Percentiles rank a stretch among this genome's conserved stretches.
Evolutionary conservation across 345 rosid species (phyloP).

Genomic region (Gossypium stocksii): DNA sequence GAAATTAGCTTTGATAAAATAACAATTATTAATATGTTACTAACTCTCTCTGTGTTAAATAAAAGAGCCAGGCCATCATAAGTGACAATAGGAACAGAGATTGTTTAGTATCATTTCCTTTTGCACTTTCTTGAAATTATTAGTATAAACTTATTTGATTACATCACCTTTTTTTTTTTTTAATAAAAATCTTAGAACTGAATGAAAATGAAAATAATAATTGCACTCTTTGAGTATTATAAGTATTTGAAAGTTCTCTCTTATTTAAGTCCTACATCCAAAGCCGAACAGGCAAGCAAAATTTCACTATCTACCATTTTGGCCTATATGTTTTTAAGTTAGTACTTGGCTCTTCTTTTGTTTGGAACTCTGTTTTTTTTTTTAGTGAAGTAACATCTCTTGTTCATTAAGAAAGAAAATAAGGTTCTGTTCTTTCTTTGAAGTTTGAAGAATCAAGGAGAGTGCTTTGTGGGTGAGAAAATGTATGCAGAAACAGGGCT

Average conservation of each 20-base stretch:
- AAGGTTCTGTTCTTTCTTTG: slow-evolving; percentile 4
- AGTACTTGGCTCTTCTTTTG: background rate
- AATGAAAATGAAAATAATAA: background rate
- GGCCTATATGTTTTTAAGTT: slow-evolving; percentile 7
- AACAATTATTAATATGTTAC: background rate
- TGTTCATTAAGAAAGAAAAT: background rate
- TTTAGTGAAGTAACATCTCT: background rate
- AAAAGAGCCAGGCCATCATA: slow-evolving; percentile 16
- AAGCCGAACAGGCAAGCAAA: background rate
- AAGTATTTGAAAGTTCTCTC: background rate
- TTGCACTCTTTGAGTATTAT: background rate
- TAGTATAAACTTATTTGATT: too few relatives aligned
- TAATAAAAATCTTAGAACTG: background rate
- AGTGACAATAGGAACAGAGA: slow-evolving; percentile 17
- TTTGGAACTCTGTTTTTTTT: background rate
- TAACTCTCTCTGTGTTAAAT: background rate
- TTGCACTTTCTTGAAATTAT: too few relatives aligned
- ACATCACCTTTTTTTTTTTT: background rate
- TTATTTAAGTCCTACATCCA: background rate
- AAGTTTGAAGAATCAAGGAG: background rate
- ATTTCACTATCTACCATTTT: slow-evolving; percentile 5
- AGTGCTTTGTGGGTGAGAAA: slow-evolving; percentile 23
- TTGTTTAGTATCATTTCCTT: too few relatives aligned
- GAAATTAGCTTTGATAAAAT: background rate
- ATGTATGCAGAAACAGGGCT: slow-evolving; percentile 84